Evolutionary conservation across 352 stramenopile genomes (phyloP), one percentile per base, ranked within the genome.

Genomic region (Globisporangium rhizosaccharum): DNA sequence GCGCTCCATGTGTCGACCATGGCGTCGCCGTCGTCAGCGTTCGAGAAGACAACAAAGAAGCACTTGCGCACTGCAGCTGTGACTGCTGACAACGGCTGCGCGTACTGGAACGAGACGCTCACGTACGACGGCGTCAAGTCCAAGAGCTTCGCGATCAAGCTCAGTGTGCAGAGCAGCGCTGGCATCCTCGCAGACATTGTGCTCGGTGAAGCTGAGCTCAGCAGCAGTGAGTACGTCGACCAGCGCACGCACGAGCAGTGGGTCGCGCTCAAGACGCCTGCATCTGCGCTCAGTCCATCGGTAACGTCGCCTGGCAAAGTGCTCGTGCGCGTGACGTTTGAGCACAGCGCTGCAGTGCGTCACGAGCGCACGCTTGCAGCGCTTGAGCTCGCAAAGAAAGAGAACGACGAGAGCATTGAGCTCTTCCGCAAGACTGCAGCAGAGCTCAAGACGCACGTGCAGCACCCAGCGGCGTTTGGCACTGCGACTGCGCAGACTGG

Each of bases 381-480:
- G n/a, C 60, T 92, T 9, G 50, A 59, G 20, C 52, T 73, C 37
- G 79, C 78, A 61, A 91, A 91, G 65, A 68, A 68, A 46, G 76
- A 86, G 54, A 81, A 83, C 18, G 82, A 94, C 33, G 71, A 75
- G n/a, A 68, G 84, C 51, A 76, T 87, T 5, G 72, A 88, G 46
- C 53, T 53, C 9, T 94, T 79, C 62, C 81, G 76, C 50, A 71
- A 79, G 45, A 91, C 76, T 2, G 69, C 79, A 18, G 66, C 67
- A 36, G 42, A 76, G 33, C 59, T 94, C n/a, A 76, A 88, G 56
- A 59, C 71, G 9, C 53, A 65, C 0, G 59, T 62, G 41, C 69
- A 73, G 37, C 85, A 94, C 62, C 85, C 85, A 51, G 85, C 85
- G 10, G 76, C 85, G 20, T 94, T 82, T 62, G 85, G 85, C 46